These are phyloP conservation scores for Wickerhamiella azyma DNA, from an alignment of 805 yeast species.

Conservation along the genomic window DNA sequence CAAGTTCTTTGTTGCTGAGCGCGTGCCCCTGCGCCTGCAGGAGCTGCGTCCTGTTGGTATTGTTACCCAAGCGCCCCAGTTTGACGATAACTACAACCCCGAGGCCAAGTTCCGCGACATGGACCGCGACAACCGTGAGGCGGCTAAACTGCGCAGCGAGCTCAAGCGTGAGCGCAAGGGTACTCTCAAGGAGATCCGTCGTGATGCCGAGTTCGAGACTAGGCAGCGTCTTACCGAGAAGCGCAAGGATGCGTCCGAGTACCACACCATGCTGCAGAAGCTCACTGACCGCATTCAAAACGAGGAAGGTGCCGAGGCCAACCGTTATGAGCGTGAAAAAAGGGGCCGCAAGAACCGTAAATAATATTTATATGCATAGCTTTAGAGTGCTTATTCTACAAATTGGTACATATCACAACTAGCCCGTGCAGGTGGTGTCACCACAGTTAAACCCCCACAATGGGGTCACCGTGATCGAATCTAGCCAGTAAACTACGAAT, in stretches of 20 bases:
- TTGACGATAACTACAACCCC: slow-evolving; percentile 91
- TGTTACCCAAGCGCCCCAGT: slow-evolving; percentile 75
- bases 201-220: slow-evolving; percentile 74
- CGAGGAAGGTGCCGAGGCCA: slow-evolving; percentile 90
- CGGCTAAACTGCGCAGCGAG: slow-evolving; percentile 68
- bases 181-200: slow-evolving; percentile 79
- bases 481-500: too few species aligned
- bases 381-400: too few species aligned
- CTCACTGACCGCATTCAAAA: slow-evolving; percentile 79
- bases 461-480: too few species aligned
- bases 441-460: too few species aligned
- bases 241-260: slow-evolving; percentile 58
- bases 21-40: slow-evolving; percentile 68
- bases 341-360: slow-evolving; percentile 5
- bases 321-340: slow-evolving; percentile 73
- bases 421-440: too few species aligned
- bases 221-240: slow-evolving; percentile 71
- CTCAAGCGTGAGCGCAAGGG: slow-evolving; percentile 85
- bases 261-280: slow-evolving; percentile 80
- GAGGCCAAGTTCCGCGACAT: slow-evolving; percentile 85
- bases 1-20: slow-evolving; percentile 36
- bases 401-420: too few species aligned
- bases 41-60: slow-evolving; percentile 73
- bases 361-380: background rate
- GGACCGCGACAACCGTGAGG: slow-evolving; percentile 67